Evolutionary conservation across 2,329 filamentous ascomycete species (phyloP).

Genomic region (Aspergillus caelatus): DNA sequence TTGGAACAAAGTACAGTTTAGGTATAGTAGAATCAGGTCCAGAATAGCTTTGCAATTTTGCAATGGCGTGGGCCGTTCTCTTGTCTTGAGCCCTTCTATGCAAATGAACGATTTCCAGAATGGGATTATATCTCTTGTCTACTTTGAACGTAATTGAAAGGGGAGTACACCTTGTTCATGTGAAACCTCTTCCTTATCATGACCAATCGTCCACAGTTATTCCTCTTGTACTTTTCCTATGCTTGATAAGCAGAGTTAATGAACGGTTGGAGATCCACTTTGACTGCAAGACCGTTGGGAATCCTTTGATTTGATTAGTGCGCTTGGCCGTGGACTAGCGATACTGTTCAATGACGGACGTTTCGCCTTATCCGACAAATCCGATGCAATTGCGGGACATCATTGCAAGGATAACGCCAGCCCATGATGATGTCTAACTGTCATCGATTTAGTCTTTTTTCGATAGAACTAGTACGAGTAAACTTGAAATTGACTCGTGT

Average conservation of each 20-base stretch:
- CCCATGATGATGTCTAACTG: neutral
- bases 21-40: neutral
- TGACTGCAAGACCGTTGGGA: neutral
- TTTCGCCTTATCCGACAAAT: conserved; percentile 12
- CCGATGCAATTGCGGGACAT: neutral
- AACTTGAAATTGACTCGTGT: neutral
- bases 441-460: neutral
- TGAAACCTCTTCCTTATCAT: conserved; percentile 1
- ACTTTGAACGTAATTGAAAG: neutral
- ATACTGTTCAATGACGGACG: neutral
- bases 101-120: neutral
- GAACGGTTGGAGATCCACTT: conserved; percentile 7
- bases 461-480: neutral
- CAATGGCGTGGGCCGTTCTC: neutral
- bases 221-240: neutral
- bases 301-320: neutral
- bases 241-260: conserved; percentile 12
- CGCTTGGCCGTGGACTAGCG: neutral
- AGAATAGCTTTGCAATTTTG: neutral
- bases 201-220: neutral
- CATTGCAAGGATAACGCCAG: neutral
- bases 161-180: neutral
- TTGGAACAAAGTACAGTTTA: neutral
- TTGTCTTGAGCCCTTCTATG: neutral
- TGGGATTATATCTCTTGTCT: neutral